These are phyloP conservation scores for Cryphonectria japonica DNA, from an alignment of 2,329 filamentous ascomycete genomes.

Conservation along the genomic window DNA sequence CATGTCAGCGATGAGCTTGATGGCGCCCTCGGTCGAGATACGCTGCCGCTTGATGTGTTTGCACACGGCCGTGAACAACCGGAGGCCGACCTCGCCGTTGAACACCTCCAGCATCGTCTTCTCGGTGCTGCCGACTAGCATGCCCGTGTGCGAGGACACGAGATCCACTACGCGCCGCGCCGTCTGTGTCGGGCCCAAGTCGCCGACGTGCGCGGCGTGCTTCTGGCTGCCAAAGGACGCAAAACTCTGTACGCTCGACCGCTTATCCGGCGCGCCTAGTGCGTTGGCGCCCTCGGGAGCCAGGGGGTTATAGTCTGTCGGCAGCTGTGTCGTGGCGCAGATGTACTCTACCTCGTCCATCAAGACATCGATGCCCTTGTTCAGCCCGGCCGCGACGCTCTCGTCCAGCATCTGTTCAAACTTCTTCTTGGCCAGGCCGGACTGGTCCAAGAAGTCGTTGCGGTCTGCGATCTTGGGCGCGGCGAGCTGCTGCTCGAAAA, in stretches of 20 bases:
- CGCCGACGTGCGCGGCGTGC: conserved; percentile 47
- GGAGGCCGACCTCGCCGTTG: conserved; percentile 93
- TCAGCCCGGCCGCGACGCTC: conserved; percentile 90
- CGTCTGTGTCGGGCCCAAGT: conserved; percentile 77
- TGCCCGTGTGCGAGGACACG: conserved; percentile 84
- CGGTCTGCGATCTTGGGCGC: conserved; percentile 81
- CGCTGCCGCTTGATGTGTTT: conserved; percentile 98
- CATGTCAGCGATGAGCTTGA: conserved; percentile 95
- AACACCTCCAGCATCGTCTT: conserved; percentile 99
- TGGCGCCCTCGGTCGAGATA: conserved; percentile 83
- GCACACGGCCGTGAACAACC: conserved; percentile 88
- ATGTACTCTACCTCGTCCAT: conserved; percentile 99
- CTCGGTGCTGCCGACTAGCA: conserved; percentile 93
- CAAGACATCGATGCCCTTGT: conserved; percentile 96
- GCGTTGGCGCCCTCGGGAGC: conserved; percentile 38
- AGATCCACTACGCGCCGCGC: conserved; percentile 82
- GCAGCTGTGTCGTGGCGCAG: conserved; percentile 82
- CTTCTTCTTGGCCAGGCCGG: conserved; percentile 93
- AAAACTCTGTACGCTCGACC: conserved; percentile 27
- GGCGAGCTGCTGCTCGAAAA: conserved; percentile 94
- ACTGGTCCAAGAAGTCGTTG: conserved; percentile 92
- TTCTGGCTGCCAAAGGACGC: conserved; percentile 32
- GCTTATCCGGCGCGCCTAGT: conserved; percentile 35
- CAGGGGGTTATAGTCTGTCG: conserved; percentile 87
- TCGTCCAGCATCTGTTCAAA: conserved; percentile 99